Evolutionary conservation across 1,284 basidiomycete genomes (phyloP).

Genomic region (Sanghuangporus weigelae): DNA sequence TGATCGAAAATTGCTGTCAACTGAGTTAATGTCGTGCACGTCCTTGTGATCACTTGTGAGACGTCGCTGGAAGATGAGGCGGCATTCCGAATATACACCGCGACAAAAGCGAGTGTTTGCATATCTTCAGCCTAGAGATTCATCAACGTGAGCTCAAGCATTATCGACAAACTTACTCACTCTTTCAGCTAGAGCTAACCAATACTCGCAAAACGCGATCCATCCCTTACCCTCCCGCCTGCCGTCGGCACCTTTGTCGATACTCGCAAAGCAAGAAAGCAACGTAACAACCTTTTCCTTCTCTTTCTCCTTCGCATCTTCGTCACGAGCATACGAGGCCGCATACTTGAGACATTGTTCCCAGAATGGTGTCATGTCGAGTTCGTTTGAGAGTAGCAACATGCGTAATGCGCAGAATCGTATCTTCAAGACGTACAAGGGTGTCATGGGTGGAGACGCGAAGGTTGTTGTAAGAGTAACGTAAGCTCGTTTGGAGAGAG

Average conservation of each 20-base stretch:
- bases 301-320: slow-evolving; percentile 10
- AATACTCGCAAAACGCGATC: slow-evolving; percentile 58
- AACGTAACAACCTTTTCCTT: slow-evolving; percentile 26
- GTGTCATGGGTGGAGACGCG: slow-evolving; percentile 22
- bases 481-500: slow-evolving; percentile 54
- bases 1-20: slow-evolving; percentile 5
- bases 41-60: not conserved
- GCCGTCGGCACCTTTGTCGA: slow-evolving; percentile 34
- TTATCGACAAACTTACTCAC: slow-evolving; percentile 25
- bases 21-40: slow-evolving; percentile 3
- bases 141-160: not conserved
- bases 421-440: slow-evolving; percentile 37
- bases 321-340: slow-evolving; percentile 11
- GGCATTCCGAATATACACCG: slow-evolving; percentile 32
- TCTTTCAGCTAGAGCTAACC: slow-evolving; percentile 48
- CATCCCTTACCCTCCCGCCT: slow-evolving; percentile 48
- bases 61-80: slow-evolving; percentile 18
- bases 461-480: slow-evolving; percentile 40
- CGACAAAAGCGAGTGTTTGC: slow-evolving; percentile 42
- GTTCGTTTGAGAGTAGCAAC: slow-evolving; percentile 1
- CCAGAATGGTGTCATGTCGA: slow-evolving; percentile 15
- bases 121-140: slow-evolving; percentile 44
- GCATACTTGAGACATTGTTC: slow-evolving; percentile 20
- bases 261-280: slow-evolving; percentile 35
- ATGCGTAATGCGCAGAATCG: slow-evolving; percentile 36